Conservation (phyloP, 306 rosid species). For the Corylus heterophylla region DNA sequence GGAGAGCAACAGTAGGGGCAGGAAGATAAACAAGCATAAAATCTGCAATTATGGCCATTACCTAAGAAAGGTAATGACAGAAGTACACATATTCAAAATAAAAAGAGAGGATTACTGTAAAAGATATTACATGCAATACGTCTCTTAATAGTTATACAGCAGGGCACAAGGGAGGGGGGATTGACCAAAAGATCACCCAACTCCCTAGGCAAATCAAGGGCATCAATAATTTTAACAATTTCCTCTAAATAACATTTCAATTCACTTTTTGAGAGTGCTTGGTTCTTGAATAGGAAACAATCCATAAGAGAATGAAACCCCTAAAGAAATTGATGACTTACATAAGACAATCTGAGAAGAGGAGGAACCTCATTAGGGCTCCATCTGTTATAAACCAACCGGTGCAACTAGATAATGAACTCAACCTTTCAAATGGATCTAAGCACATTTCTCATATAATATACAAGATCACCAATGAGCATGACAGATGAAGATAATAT, state of each 20-base stretch:
- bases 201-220: background rate
- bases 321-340: background rate
- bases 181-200: background rate
- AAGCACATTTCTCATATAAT: background rate
- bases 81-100: constrained; percentile 1
- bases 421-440: background rate
- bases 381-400: background rate
- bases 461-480: background rate
- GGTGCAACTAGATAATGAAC: background rate
- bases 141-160: background rate
- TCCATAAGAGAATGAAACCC: background rate
- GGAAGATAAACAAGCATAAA: constrained; percentile 94
- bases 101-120: constrained; percentile 13
- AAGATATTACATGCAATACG: background rate
- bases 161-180: background rate
- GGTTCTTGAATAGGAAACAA: background rate
- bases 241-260: background rate
- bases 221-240: background rate
- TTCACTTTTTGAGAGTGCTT: background rate
- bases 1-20: constrained; percentile 88
- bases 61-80: constrained; percentile 40
- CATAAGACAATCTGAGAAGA: background rate
- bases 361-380: background rate
- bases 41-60: constrained; percentile 94
- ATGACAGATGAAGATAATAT: background rate